Conservation (phyloP, 228 moss, liverwort and hornwort genomes). For the Sphagnum magellanicum region DNA sequence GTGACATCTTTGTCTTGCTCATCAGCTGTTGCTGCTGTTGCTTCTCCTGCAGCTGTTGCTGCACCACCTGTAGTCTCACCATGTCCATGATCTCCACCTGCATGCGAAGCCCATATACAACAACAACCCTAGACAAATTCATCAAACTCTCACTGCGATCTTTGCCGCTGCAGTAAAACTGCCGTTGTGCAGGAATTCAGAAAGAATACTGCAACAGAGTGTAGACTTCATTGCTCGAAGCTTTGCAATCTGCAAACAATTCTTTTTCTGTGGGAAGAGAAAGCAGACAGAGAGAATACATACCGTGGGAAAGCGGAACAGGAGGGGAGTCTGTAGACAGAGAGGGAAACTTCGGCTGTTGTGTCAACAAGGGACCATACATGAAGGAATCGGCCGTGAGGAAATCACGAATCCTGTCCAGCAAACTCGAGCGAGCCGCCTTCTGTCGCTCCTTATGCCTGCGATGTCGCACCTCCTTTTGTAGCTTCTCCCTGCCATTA, state of each 20-base stretch:
- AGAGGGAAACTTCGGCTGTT: background rate
- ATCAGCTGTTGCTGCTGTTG: background rate
- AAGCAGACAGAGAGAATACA: background rate
- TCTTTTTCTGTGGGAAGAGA: background rate
- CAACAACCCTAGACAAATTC: background rate
- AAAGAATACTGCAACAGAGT: too few species aligned
- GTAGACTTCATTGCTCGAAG: background rate
- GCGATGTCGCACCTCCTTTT: constrained; percentile 8
- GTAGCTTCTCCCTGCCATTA: too few species aligned
- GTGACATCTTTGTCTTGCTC: constrained; percentile 11
- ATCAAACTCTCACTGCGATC: background rate
- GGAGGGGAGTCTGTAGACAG: constrained; percentile 6
- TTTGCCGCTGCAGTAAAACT: background rate
- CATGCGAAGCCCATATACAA: background rate
- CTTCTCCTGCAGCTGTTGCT: too few species aligned
- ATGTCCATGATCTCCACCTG: too few species aligned
- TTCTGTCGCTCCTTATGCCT: constrained; percentile 27
- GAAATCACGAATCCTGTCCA: constrained; percentile 20
- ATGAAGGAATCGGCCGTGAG: constrained; percentile 31
- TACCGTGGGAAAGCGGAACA: constrained; percentile 21
- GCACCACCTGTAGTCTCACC: too few species aligned
- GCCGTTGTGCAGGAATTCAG: too few species aligned
- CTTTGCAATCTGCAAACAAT: background rate
- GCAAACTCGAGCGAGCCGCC: constrained; percentile 19
- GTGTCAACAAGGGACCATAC: constrained; percentile 34